Evolutionary conservation across 495 filamentous ascomycete genomes (phyloP).

Genomic region (Bacidia gigantensis): DNA sequence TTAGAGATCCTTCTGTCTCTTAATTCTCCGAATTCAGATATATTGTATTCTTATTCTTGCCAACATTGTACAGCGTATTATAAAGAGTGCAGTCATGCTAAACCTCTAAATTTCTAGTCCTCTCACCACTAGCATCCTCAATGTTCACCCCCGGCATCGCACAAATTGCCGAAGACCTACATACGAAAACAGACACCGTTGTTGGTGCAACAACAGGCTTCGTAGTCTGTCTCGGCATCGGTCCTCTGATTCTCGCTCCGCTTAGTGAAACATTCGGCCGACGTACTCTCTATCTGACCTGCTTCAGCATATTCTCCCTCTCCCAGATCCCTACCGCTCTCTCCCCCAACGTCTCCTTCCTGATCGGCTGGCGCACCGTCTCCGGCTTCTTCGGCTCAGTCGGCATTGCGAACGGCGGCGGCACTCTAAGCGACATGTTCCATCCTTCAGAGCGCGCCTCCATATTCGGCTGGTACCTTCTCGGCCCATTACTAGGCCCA

Average conservation of each 20-base stretch:
- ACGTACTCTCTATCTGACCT: constrained; percentile 49
- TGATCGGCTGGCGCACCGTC: constrained; percentile 42
- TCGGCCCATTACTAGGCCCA: constrained; percentile 23
- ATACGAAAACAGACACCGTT: constrained; percentile 18
- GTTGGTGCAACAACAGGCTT: constrained; percentile 26
- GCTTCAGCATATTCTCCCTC: constrained; percentile 45
- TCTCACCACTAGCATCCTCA: constrained; percentile 26
- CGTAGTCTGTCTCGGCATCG: constrained; percentile 56
- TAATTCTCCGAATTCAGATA: too few species aligned
- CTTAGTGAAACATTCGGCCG: constrained; percentile 64
- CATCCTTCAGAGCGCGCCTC: constrained; percentile 42
- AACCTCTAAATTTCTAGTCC: constrained; percentile 16
- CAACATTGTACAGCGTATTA: too few species aligned
- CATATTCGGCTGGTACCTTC: constrained; percentile 20
- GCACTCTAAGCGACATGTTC: constrained; percentile 64
- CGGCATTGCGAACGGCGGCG: constrained; percentile 60
- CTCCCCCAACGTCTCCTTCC: constrained; percentile 47
- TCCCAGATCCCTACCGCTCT: constrained; percentile 56
- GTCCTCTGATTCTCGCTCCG: constrained; percentile 59
- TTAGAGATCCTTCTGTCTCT: too few species aligned
- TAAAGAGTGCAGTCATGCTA: neutral
- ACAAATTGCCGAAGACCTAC: constrained; percentile 26
- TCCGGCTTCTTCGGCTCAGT: constrained; percentile 56
- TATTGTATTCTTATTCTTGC: too few species aligned
- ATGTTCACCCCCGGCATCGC: constrained; percentile 32